These are phyloP conservation scores for Pichia sp. DNA, from an alignment of 1,139 yeast genomes.

Conservation along the genomic window DNA sequence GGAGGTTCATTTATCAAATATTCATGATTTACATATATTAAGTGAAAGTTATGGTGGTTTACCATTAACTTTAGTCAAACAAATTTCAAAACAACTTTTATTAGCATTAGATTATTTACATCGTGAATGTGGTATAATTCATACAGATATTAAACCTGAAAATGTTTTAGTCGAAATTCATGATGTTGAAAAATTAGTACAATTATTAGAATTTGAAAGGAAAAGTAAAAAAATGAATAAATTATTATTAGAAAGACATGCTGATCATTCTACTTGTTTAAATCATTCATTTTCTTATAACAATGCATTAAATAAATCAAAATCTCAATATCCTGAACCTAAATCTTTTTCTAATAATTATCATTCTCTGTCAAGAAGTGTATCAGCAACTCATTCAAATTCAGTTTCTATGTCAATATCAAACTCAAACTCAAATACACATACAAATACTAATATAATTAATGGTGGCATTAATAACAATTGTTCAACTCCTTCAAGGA, in stretches of 20 bases:
- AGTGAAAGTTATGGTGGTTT: slow-evolving; percentile 56
- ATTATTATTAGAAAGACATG: slow-evolving; percentile 30
- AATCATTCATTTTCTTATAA: slow-evolving; percentile 5
- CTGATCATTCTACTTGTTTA: slow-evolving; percentile 13
- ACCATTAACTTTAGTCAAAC: slow-evolving; percentile 66
- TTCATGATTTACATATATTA: slow-evolving; percentile 27
- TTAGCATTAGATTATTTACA: slow-evolving; percentile 67
- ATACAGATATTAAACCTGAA: slow-evolving; percentile 77
- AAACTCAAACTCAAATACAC: not conserved
- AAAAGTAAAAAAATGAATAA: slow-evolving; percentile 28
- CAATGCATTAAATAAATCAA: slow-evolving; percentile 1
- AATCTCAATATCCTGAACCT: not conserved
- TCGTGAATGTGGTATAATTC: slow-evolving; percentile 68
- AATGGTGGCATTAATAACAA: slow-evolving; percentile 6
- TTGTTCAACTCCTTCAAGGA: slow-evolving; percentile 9
- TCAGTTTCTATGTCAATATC: no score
- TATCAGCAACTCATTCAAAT: slow-evolving; percentile 4
- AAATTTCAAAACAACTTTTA: slow-evolving; percentile 62
- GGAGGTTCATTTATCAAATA: slow-evolving; percentile 15
- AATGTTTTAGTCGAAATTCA: slow-evolving; percentile 69
- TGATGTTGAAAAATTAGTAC: slow-evolving; percentile 63
- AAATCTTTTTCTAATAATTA: not conserved
- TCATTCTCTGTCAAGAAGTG: slow-evolving; percentile 9
- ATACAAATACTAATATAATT: not conserved
- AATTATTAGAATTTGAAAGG: slow-evolving; percentile 44